Evolutionary conservation across 208 protist species (phyloP).

Genomic region (Acanthamoeba rhysodes): DNA sequence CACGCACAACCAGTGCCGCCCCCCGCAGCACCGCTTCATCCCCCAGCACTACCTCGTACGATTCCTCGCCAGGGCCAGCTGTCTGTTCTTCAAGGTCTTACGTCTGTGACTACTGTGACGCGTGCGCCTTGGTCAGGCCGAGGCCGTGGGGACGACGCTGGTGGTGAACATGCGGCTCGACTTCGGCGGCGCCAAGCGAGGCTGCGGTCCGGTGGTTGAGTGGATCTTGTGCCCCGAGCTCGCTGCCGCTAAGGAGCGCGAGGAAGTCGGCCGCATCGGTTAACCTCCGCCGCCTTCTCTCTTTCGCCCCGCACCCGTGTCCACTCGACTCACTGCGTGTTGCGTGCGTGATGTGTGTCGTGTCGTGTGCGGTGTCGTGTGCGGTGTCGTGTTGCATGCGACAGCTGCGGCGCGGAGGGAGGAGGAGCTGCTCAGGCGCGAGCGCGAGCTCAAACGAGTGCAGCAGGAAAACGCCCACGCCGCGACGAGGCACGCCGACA

Average conservation of each 20-base stretch:
- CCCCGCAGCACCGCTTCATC: constrained; percentile 9
- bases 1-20: not conserved
- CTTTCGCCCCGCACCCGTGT: not conserved
- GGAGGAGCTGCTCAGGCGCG: not conserved
- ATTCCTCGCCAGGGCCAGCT: too few species aligned
- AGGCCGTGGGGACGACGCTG: not conserved
- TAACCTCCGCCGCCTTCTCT: not conserved
- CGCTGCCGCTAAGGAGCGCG: constrained; percentile 11
- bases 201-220: constrained; percentile 30
- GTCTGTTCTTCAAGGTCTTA: too few species aligned
- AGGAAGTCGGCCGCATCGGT: constrained; percentile 2
- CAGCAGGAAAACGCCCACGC: not conserved
- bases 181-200: not conserved
- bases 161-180: constrained; percentile 27
- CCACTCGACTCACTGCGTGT: too few species aligned
- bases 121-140: not conserved
- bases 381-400: too few species aligned
- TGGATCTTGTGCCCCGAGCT: constrained; percentile 13
- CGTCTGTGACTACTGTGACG: not conserved
- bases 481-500: not conserved
- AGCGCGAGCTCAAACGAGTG: not conserved
- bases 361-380: not conserved
- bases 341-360: not conserved
- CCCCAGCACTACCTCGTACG: not conserved
- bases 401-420: not conserved